Evolutionary conservation across 2,329 filamentous ascomycete genomes (phyloP).

Genomic region (Ceratocystis colombiana): DNA sequence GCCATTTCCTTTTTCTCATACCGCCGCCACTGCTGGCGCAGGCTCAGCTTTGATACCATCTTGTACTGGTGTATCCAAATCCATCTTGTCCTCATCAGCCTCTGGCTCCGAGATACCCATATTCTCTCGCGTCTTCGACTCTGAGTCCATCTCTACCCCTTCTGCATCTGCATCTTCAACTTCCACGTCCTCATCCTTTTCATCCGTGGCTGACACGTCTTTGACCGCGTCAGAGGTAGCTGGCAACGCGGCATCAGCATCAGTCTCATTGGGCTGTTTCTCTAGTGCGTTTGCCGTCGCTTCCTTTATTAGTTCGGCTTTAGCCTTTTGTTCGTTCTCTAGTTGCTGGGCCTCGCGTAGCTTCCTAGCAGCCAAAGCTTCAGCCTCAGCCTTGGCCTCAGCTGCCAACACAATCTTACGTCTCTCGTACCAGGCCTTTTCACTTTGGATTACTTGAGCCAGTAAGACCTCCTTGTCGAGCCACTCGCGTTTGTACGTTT

Average conservation of each 20-base stretch:
- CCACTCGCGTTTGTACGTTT: slow-evolving; percentile 61
- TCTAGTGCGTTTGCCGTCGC: not conserved
- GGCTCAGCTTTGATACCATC: not conserved
- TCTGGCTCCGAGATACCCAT: not conserved
- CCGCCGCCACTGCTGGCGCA: not conserved
- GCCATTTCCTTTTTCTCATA: not conserved
- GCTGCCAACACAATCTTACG: slow-evolving; percentile 41
- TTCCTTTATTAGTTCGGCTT: no score
- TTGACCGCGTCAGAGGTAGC: not conserved
- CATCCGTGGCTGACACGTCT: not conserved
- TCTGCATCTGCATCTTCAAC: not conserved
- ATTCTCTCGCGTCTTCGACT: no score
- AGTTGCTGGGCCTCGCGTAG: slow-evolving; percentile 16
- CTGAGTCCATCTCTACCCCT: not conserved
- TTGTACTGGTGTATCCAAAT: not conserved
- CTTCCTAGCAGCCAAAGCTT: slow-evolving; percentile 27
- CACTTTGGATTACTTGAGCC: slow-evolving; percentile 58
- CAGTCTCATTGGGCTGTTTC: not conserved
- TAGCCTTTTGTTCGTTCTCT: slow-evolving; percentile 11
- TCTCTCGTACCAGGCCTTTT: slow-evolving; percentile 55
- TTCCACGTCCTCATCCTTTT: not conserved
- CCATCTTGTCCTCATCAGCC: slow-evolving; percentile 14
- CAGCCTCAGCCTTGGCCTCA: slow-evolving; percentile 31
- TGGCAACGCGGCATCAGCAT: not conserved
- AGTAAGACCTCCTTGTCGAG: slow-evolving; percentile 67